Evolutionary conservation across 2,329 filamentous ascomycete genomes (phyloP).

Genomic region (Penicillium occitanis): DNA sequence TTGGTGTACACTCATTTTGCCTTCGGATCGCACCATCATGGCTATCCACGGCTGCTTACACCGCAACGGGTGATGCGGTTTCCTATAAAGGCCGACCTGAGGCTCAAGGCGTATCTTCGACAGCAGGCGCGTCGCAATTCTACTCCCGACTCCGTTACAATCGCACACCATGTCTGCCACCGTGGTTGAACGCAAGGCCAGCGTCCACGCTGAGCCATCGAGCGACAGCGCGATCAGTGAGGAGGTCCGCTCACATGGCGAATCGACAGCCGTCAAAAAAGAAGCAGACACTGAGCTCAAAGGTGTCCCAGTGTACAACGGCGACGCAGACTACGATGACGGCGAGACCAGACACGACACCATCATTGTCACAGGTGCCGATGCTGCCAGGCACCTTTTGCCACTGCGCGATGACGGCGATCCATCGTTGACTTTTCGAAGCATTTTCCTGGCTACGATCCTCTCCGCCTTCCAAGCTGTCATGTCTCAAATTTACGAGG

Average conservation of each 20-base stretch:
- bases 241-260: not conserved
- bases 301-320: not conserved
- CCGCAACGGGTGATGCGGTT: not conserved
- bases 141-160: not conserved
- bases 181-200: not conserved
- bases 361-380: slow-evolving; percentile 55
- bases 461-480: slow-evolving; percentile 56
- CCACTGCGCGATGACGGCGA: slow-evolving; percentile 57
- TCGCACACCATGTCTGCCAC: not conserved
- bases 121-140: not conserved
- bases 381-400: slow-evolving; percentile 52
- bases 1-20: not conserved
- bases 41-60: not conserved
- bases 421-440: slow-evolving; percentile 54
- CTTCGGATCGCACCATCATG: slow-evolving; percentile 9
- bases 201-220: not conserved
- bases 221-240: slow-evolving; percentile 7
- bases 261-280: not conserved
- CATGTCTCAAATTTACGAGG: slow-evolving; percentile 57
- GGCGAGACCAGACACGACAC: slow-evolving; percentile 44
- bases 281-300: slow-evolving; percentile 10
- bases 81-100: not conserved
- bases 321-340: slow-evolving; percentile 34
- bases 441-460: slow-evolving; percentile 51
- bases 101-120: not conserved